Evolutionary conservation across 331 rosid species (phyloP), one percentile per base, ranked within the genome.

Genomic region (Quercus phellos): DNA sequence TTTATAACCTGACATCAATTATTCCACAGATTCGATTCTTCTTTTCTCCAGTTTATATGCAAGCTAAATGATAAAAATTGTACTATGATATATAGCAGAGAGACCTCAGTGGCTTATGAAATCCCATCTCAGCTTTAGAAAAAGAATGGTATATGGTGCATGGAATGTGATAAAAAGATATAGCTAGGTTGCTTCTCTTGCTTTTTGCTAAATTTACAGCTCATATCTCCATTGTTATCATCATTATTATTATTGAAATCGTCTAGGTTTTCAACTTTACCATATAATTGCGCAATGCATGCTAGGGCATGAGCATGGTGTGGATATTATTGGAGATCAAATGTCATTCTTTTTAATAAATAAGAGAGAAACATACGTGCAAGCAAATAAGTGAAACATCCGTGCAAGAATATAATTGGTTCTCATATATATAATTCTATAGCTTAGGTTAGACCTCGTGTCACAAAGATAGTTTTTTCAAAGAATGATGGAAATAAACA

Each of bases 1-100:
- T 76, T 68, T 72, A 22, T 26, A 43, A 43, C 68, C 79, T 59
- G 74, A 60, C 80, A 70, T 75, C 73, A 68, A 60, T 78, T 74
- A 70, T 78, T 84, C 85, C 59, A 71, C 38, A 60, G 73, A 77
- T 63, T 72, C 69, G 79, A 84, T 77, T 73, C 82, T 51, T 51
- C 55, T 56, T 55, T 55, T 42, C 53, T 27, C 42, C 5, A 22
- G n/a, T 22, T 58, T 51, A 18, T 17, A 21, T 22, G 51, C 18
- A 66, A 19, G 38, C 2, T 61, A 61, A 27, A 61, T 26, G 19
- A 26, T 27, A 27, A 66, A 66, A 66, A 66, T 66, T 24, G 18
- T 66, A 66, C 51, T 17, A 32, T 8, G 46, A 38, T 38, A 38
- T 38, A 38, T 38, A 8, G 46, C 46, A 38, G 46, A 38, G 24